Evolutionary conservation across 768 basidiomycete species (phyloP), one percentile per base, ranked within the genome.

Genomic region (Nidularia sp.): DNA sequence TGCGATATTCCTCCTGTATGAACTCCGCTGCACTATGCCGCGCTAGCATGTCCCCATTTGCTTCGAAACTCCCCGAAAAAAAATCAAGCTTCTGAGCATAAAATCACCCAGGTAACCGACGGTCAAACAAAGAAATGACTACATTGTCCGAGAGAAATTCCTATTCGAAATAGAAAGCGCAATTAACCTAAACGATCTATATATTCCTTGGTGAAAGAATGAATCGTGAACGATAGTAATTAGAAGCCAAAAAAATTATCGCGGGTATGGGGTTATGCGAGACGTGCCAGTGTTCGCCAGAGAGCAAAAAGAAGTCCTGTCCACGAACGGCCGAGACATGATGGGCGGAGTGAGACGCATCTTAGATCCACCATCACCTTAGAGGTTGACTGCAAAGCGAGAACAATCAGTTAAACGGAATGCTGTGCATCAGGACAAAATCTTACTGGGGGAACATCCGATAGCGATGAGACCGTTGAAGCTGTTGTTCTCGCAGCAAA

Each of bases 401-500:
- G 47, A 50, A 32, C 10, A 47, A 8, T 7, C n/a, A 4, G 22
- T 53, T 29, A 46, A 44, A 22, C 44, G 52, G 5, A 31, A 34
- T 9, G 10, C 7, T 4, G 10, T 10, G 47, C 8, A n/a, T 5
- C 1, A 25, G n/a, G 15, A 33, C 6, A 46, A 6, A 29, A 18
- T 65, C 76, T 58, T 60, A 78, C 76, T 68, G 1, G 72, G 72
- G 10, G 64, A 54, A 64, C 77, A 79, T 5, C 74, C 76, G 50
- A 76, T 55, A 6, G 64, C 69, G 49, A 79, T 65, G 34, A 77
- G 57, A 43, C 79, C 76, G 33, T 72, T 70, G 62, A 70, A 78
- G 44, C 57, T 54, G 54, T 79, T 76, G 53, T 71, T 67, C 29
- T 64, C 54, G 60, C 80, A 81, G 62, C 79, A 81, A 42, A 79